Conservation (phyloP, 768 basidiomycete genomes). For the Pulveroboletus sp. region DNA sequence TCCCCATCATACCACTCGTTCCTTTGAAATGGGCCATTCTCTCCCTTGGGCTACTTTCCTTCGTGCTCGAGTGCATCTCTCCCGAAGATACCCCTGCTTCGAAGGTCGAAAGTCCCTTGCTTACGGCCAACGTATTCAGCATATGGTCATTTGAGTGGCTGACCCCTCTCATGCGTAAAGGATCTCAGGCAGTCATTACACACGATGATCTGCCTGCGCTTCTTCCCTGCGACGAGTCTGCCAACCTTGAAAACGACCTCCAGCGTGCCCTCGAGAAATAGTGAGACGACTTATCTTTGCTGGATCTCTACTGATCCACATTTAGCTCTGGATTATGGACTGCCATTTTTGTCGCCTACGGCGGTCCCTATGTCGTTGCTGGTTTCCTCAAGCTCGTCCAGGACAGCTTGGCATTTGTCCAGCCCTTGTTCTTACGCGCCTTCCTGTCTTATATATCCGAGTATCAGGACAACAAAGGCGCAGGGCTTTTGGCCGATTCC, state of each 20-base stretch:
- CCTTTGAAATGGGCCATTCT: constrained; percentile 41
- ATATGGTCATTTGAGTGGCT: constrained; percentile 86
- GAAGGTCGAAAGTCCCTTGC: constrained; percentile 57
- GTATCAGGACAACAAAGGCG: constrained; percentile 53
- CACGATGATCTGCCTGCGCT: constrained; percentile 84
- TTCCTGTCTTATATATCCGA: constrained; percentile 76
- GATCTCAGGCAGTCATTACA: constrained; percentile 60
- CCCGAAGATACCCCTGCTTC: constrained; percentile 48
- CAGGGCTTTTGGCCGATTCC: constrained; percentile 20
- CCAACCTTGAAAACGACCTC: constrained; percentile 58
- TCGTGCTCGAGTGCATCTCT: constrained; percentile 65
- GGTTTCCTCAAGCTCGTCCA: constrained; percentile 67
- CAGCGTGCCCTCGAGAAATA: constrained; percentile 58
- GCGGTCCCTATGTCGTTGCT: constrained; percentile 64
- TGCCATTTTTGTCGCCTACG: constrained; percentile 75
- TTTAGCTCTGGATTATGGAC: constrained; percentile 62
- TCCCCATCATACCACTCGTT: constrained; percentile 35
- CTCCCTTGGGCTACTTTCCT: constrained; percentile 48
- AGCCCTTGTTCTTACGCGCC: constrained; percentile 80
- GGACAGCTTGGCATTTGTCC: constrained; percentile 76
- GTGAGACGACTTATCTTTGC: constrained; percentile 34
- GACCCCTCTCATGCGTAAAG: constrained; percentile 71
- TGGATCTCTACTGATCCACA: not conserved
- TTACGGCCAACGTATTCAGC: constrained; percentile 79
- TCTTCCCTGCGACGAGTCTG: constrained; percentile 61